Evolutionary conservation across 2,329 filamentous ascomycete genomes (phyloP).

Genomic region (Fonsecaea pedrosoi): DNA sequence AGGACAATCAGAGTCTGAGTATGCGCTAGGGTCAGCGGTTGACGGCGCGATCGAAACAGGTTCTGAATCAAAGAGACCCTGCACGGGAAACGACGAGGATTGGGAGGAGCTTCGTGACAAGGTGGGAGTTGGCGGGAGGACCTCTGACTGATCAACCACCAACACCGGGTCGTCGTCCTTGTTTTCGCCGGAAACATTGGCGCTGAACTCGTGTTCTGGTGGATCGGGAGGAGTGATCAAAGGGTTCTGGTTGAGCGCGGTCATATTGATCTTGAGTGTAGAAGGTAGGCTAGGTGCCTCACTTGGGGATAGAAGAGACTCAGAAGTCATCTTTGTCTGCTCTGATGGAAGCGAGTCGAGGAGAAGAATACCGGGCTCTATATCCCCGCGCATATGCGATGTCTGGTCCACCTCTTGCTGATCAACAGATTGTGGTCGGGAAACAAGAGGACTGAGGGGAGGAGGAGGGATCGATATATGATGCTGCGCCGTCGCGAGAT

Average conservation of each 20-base stretch:
- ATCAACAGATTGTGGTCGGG: not conserved
- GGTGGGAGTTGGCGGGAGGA: not conserved
- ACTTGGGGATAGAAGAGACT: not conserved
- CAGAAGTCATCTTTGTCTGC: not conserved
- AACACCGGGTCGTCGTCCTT: conserved; percentile 5
- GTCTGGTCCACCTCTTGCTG: conserved; percentile 3
- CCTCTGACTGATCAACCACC: not conserved
- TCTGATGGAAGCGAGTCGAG: not conserved
- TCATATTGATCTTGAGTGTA: not conserved
- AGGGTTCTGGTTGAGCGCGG: not conserved
- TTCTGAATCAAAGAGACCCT: not conserved
- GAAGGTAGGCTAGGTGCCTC: not conserved
- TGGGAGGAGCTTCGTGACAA: conserved; percentile 9
- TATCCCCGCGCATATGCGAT: not conserved
- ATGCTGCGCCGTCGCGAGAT: conserved; percentile 3
- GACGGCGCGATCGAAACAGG: not conserved
- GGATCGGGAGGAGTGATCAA: conserved; percentile 7
- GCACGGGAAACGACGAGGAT: not conserved
- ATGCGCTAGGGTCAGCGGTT: not conserved
- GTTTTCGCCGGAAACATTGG: not conserved
- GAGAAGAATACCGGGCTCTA: not conserved
- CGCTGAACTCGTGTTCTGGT: not conserved
- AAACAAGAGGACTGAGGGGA: not conserved
- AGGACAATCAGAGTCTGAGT: not conserved
- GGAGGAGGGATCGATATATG: conserved; percentile 2